phyloP scores from a whole-genome alignment of 306 rosid genomes.

The Gynostemma pentaphyllum region DNA sequence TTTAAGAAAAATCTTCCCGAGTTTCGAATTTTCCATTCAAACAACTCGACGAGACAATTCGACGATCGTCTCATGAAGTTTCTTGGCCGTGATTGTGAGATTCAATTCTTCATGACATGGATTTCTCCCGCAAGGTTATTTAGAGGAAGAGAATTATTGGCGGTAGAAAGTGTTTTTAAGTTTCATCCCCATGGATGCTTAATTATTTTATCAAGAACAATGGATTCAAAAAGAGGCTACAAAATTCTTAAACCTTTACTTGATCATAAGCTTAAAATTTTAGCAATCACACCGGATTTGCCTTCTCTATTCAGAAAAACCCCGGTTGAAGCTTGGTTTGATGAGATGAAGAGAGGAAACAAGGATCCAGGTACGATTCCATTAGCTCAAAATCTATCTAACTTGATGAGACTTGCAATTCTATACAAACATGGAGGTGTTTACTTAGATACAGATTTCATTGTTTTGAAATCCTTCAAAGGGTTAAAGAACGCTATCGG shows the following conservation, averaged over 20 bases:
- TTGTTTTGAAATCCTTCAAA: slow-evolving; percentile 35
- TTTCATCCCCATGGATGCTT: slow-evolving; percentile 58
- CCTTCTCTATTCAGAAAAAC: slow-evolving; percentile 43
- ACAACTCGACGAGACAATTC: slow-evolving; percentile 13
- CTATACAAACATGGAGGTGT: slow-evolving; percentile 68
- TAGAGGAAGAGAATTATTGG: slow-evolving; percentile 31
- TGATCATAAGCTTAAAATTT: slow-evolving; percentile 45
- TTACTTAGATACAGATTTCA: slow-evolving; percentile 61
- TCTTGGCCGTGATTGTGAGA: slow-evolving; percentile 10
- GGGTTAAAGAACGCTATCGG: slow-evolving; percentile 59
- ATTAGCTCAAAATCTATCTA: slow-evolving; percentile 61
- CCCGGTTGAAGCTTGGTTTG: slow-evolving; percentile 54
- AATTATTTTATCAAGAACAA: slow-evolving; percentile 47
- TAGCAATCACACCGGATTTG: slow-evolving; percentile 53
- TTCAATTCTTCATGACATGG: slow-evolving; percentile 25
- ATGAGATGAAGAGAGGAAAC: slow-evolving; percentile 39
- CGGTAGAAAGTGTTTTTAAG: slow-evolving; percentile 45
- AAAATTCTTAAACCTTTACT: slow-evolving; percentile 45
- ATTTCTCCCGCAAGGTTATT: slow-evolving; percentile 14
- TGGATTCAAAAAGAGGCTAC: slow-evolving; percentile 40
- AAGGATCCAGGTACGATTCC: slow-evolving; percentile 81
- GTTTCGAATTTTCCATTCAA: slow-evolving; percentile 11
- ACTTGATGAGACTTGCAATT: slow-evolving; percentile 51
- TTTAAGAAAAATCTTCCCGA: slow-evolving; percentile 11
- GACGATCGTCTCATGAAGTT: slow-evolving; percentile 15